Conservation (phyloP, 352 stramenopile genomes). For the Globisporangium nodosum region DNA sequence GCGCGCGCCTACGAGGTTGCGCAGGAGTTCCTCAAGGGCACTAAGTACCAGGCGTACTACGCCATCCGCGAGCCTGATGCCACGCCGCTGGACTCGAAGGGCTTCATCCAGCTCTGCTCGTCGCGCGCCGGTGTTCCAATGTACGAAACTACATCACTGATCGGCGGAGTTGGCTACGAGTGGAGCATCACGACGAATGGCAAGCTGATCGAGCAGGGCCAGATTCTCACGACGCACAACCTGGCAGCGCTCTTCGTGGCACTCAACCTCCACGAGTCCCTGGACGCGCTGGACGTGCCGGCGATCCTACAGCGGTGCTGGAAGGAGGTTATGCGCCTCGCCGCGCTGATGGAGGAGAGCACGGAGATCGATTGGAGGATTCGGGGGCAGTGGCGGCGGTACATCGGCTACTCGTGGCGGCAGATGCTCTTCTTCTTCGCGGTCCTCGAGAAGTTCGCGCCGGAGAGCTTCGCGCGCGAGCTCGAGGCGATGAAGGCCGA, state of each 20-base stretch:
- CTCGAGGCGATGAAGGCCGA: not conserved
- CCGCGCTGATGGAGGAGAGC: not conserved
- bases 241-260: slow-evolving; percentile 14
- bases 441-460: slow-evolving; percentile 14
- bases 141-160: not conserved
- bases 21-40: slow-evolving; percentile 5
- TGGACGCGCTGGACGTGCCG: slow-evolving; percentile 9
- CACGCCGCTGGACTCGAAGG: not conserved
- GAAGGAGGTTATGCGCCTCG: not conserved
- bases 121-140: not conserved
- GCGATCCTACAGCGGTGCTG: slow-evolving; percentile 8
- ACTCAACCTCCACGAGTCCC: slow-evolving; percentile 1
- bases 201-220: slow-evolving; percentile 16
- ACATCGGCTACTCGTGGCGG: slow-evolving; percentile 14
- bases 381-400: slow-evolving; percentile 5
- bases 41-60: slow-evolving; percentile 18
- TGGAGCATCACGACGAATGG: slow-evolving; percentile 9
- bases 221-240: slow-evolving; percentile 22
- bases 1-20: slow-evolving; percentile 1
- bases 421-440: slow-evolving; percentile 20
- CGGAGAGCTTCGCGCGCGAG: not conserved
- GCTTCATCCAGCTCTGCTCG: slow-evolving; percentile 1
- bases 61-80: not conserved
- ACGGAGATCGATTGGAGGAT: not conserved
- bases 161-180: no score